These are phyloP conservation scores for Pythium volutum DNA, from an alignment of 352 stramenopile species.

Conservation along the genomic window DNA sequence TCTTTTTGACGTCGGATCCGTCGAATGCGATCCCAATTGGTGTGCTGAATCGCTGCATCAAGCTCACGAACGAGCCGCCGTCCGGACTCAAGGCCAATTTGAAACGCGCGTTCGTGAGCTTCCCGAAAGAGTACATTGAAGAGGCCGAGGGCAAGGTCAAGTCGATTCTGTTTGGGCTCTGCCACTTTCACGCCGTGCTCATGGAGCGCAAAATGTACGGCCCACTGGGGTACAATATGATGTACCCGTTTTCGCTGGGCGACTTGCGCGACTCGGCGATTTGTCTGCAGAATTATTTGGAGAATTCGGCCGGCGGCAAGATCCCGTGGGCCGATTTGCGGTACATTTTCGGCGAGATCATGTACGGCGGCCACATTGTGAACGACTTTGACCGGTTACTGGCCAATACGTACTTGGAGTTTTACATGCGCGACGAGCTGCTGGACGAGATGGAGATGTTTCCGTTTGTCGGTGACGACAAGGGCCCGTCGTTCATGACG, in stretches of 20 bases:
- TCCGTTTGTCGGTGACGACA: constrained; percentile 94
- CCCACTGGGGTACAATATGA: constrained; percentile 88
- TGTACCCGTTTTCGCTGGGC: constrained; percentile 87
- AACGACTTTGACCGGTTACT: constrained; percentile 84
- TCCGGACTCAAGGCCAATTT: constrained; percentile 88
- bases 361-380: constrained; percentile 88
- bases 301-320: constrained; percentile 83
- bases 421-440: constrained; percentile 87
- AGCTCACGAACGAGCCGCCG: constrained; percentile 87
- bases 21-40: constrained; percentile 85
- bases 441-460: constrained; percentile 89
- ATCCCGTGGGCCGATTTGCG: constrained; percentile 92
- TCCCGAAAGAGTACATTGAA: constrained; percentile 72
- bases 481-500: constrained; percentile 88
- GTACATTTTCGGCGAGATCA: constrained; percentile 89
- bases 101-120: constrained; percentile 82
- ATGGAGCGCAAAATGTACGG: constrained; percentile 93
- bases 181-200: constrained; percentile 92
- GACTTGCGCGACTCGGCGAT: constrained; percentile 80
- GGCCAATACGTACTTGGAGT: constrained; percentile 80
- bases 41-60: constrained; percentile 87
- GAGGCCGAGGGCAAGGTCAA: constrained; percentile 86
- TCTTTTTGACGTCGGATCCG: constrained; percentile 89
- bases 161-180: constrained; percentile 88
- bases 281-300: constrained; percentile 93